These are phyloP conservation scores for Arxiozyma slooffiae DNA, from an alignment of 1,139 yeast species.

Conservation along the genomic window DNA sequence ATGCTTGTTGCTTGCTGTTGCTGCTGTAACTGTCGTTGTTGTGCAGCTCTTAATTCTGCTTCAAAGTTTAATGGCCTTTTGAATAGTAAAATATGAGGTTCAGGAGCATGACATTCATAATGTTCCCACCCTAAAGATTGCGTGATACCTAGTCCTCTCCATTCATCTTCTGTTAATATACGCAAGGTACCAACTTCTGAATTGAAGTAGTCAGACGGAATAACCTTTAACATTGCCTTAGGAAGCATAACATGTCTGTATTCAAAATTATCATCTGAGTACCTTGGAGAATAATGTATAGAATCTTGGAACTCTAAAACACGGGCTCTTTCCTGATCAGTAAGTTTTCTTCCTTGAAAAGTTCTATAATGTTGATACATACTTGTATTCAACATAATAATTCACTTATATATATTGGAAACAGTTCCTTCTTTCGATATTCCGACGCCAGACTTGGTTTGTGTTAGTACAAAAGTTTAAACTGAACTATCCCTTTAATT, in stretches of 20 bases:
- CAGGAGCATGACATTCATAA: slow-evolving; percentile 97
- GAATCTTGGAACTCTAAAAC: slow-evolving; percentile 86
- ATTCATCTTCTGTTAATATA: slow-evolving; percentile 86
- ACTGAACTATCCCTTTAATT: too few species aligned
- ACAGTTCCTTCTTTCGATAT: too few species aligned
- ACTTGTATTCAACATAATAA: background rate
- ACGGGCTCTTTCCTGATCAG: slow-evolving; percentile 76
- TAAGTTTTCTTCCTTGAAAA: slow-evolving; percentile 51
- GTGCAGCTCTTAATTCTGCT: slow-evolving; percentile 27
- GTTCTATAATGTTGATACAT: slow-evolving; percentile 30
- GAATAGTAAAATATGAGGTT: slow-evolving; percentile 90
- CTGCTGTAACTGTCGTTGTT: slow-evolving; percentile 20
- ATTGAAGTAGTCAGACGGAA: slow-evolving; percentile 93
- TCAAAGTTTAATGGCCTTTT: slow-evolving; percentile 47
- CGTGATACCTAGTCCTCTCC: slow-evolving; percentile 97
- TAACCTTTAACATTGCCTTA: slow-evolving; percentile 85
- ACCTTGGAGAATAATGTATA: slow-evolving; percentile 88
- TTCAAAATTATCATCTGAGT: slow-evolving; percentile 84
- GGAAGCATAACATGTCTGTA: slow-evolving; percentile 95
- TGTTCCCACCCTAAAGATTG: slow-evolving; percentile 98
- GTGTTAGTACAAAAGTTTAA: too few species aligned
- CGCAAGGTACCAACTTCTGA: slow-evolving; percentile 91
- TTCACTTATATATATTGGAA: background rate
- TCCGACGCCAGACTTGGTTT: too few species aligned
- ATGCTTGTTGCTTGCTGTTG: slow-evolving; percentile 3